Evolutionary conservation across 805 yeast genomes (phyloP).

Genomic region (Kodamaea fukazawae): DNA sequence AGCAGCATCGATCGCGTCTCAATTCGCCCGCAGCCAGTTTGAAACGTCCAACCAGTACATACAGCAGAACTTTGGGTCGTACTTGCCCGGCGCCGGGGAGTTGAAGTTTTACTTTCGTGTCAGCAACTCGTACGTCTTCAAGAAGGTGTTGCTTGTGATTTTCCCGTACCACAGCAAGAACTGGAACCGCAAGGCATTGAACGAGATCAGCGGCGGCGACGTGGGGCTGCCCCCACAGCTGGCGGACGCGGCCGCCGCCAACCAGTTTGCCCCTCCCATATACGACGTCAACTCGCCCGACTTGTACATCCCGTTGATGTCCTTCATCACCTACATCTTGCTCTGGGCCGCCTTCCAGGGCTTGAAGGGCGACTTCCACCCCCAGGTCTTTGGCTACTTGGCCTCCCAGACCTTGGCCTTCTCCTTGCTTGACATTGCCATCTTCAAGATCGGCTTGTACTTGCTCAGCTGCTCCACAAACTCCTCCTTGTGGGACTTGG

Average conservation of each 20-base stretch:
- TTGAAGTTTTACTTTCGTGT: slow-evolving; percentile 89
- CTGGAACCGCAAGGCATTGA: slow-evolving; percentile 62
- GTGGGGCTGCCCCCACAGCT: slow-evolving; percentile 18
- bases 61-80: slow-evolving; percentile 63
- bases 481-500: slow-evolving; percentile 66
- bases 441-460: slow-evolving; percentile 81
- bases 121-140: slow-evolving; percentile 79
- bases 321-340: slow-evolving; percentile 80
- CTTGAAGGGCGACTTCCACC: slow-evolving; percentile 84
- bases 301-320: slow-evolving; percentile 92
- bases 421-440: slow-evolving; percentile 67
- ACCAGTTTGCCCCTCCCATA: slow-evolving; percentile 63
- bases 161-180: slow-evolving; percentile 84
- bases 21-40: slow-evolving; percentile 82
- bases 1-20: slow-evolving; percentile 79
- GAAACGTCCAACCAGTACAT: slow-evolving; percentile 76
- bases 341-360: slow-evolving; percentile 85
- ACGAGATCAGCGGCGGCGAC: slow-evolving; percentile 28
- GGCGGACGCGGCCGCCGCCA: slow-evolving; percentile 9
- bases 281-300: slow-evolving; percentile 95
- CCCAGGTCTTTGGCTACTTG: slow-evolving; percentile 83
- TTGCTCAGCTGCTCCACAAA: slow-evolving; percentile 68
- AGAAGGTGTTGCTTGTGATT: slow-evolving; percentile 67
- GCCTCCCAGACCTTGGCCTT: slow-evolving; percentile 85
- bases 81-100: slow-evolving; percentile 49